A percentile compares a stretch with the other conserved stretches of the same genome.
Conservation (phyloP, 768 basidiomycete genomes). For the Cantharellus anzutake region DNA sequence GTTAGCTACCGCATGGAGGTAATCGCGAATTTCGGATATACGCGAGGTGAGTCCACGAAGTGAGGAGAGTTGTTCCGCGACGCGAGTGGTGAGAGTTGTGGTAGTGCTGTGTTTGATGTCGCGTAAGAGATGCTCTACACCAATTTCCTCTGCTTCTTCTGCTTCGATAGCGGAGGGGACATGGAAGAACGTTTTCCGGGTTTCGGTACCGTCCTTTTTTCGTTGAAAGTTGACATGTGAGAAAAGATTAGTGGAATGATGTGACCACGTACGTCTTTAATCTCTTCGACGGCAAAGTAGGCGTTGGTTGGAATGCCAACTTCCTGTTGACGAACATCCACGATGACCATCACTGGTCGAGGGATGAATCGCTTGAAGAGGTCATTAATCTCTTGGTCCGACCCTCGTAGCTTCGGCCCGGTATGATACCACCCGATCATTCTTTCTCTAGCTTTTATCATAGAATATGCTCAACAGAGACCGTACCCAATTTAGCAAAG, state of each 20-base stretch:
- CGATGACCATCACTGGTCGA: conserved; percentile 93
- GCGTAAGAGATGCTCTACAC: conserved; percentile 90
- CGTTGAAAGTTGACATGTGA: background rate
- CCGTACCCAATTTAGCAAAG: background rate
- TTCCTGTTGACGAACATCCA: conserved; percentile 82
- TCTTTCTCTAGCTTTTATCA: conserved; percentile 58
- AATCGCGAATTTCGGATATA: conserved; percentile 70
- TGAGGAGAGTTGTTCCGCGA: conserved; percentile 78
- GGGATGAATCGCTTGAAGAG: conserved; percentile 83
- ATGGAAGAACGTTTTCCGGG: conserved; percentile 36
- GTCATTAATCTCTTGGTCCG: conserved; percentile 96
- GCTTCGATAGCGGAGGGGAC: conserved; percentile 89
- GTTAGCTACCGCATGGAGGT: conserved; percentile 56
- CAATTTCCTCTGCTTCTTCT: conserved; percentile 92
- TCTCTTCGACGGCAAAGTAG: conserved; percentile 96
- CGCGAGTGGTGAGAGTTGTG: conserved; percentile 82
- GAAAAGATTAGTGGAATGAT: background rate
- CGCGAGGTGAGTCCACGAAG: conserved; percentile 78
- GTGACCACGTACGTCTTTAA: conserved; percentile 68
- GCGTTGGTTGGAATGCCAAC: conserved; percentile 94
- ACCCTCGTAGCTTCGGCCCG: conserved; percentile 84
- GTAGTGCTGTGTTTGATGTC: conserved; percentile 95
- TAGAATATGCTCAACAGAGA: background rate
- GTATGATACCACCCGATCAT: conserved; percentile 99
- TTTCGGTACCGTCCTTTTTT: conserved; percentile 26